Base-by-base conservation (phyloP, 2,329 filamentous ascomycete species). In the Paradendryphiella salina region DNA sequence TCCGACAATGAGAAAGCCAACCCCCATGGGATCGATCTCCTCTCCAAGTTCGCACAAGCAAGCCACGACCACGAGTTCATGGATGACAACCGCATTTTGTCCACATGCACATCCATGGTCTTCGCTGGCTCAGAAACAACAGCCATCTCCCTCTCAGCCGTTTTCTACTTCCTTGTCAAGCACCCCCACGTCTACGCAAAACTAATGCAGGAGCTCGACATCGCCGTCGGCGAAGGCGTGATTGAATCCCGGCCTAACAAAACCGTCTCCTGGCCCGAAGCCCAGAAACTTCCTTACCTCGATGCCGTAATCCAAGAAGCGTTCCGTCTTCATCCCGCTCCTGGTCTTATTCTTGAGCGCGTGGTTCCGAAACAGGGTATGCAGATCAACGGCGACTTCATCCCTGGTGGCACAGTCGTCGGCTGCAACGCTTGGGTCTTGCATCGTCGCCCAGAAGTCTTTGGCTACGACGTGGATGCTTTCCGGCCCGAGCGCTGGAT, bases 91-190 rank as follows among this genome's bases (percentile, higher is more conserved):
- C 78, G 87, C 7, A 86, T 90, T 9, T 82, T 87, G 57, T 85
- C 85, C 5, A 86, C 88, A 74, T 86, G 85, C 41, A 82, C 86
- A n/a, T 84, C 79, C 50, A 89, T 89, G 86, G 75, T 79, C 55
- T 82, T 88, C 60, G 89, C 89, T 0, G 88, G 89, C 3, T 87
- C 83, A 2, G 89, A 94, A 71, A 93, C 89, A 0, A 93, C 89
- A 0, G 88, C 87, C 32, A 92, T 92, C 65, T 84, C 82, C 5
- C 78, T 92, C 0, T 82, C 82, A 5, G 80, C 85, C 5, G 81
- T 91, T 0, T 89, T 93, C 64, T 92, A 92, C 73, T 85, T 85
- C 69, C 74, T 92, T 3, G 77, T 91, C 29, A 85, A 85, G 64
- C 82, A 85, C 61, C 85, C 85, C 0, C 31, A 59, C 0, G 78